A percentile compares a stretch with the other conserved stretches of the same genome.
Evolutionary conservation across 2,329 filamentous ascomycete species (phyloP).

Genomic region (Colletotrichum sp.): DNA sequence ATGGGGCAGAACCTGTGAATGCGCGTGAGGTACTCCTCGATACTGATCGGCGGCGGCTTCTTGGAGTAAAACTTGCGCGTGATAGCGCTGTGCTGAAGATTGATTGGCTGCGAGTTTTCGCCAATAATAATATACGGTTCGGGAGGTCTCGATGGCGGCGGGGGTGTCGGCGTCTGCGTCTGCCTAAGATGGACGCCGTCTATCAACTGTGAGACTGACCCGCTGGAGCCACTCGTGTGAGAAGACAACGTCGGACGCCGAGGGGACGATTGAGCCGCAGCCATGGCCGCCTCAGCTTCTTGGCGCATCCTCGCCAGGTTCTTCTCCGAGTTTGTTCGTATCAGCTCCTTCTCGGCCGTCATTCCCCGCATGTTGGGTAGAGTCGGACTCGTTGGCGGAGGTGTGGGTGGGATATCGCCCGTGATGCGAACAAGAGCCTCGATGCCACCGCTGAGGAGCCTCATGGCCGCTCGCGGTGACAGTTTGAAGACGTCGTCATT

Average conservation of each 20-base stretch:
- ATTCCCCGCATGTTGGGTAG: conserved; percentile 70
- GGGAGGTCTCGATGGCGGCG: conserved; percentile 30
- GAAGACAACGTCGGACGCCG: conserved; percentile 3
- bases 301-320: conserved; percentile 51
- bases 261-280: background rate
- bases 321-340: conserved; percentile 62
- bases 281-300: conserved; percentile 35
- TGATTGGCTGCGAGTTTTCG: conserved; percentile 74
- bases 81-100: conserved; percentile 82
- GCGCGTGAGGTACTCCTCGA: conserved; percentile 84
- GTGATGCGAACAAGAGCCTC: conserved; percentile 75
- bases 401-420: conserved; percentile 82
- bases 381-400: conserved; percentile 66
- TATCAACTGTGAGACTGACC: conserved; percentile 13
- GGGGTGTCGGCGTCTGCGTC: conserved; percentile 36
- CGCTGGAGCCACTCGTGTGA: conserved; percentile 19
- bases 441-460: conserved; percentile 75
- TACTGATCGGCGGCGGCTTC: conserved; percentile 78
- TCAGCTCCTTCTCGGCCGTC: conserved; percentile 66
- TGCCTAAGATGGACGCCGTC: conserved; percentile 19
- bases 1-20: conserved; percentile 92
- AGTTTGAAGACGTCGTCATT: conserved; percentile 75
- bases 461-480: conserved; percentile 75
- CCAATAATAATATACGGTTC: conserved; percentile 67
- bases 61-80: conserved; percentile 95